Conservation (phyloP, 2,329 filamentous ascomycete genomes). For the Pyricularia sp. region DNA sequence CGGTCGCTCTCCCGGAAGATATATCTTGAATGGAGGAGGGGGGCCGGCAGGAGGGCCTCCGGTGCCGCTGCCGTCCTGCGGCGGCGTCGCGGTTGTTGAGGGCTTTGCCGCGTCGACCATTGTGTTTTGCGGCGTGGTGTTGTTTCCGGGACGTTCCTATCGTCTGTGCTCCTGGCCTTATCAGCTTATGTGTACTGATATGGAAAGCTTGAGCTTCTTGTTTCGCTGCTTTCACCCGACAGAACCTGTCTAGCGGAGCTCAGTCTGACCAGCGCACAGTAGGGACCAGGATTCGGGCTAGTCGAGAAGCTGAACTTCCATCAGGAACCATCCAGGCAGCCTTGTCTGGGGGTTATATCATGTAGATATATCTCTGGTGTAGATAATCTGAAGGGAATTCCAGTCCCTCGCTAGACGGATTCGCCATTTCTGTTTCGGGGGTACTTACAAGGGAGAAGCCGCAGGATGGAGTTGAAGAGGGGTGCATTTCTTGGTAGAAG, state of each 20-base stretch:
- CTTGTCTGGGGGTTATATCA: not conserved
- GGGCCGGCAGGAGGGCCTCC: not conserved
- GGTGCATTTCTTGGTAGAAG: no score
- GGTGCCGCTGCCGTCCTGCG: not conserved
- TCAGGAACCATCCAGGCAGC: no score
- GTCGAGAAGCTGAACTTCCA: no score
- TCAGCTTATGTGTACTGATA: no score
- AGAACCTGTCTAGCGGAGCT: no score
- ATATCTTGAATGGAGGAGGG: not conserved
- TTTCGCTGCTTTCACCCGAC: no score
- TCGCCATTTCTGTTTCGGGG: not conserved
- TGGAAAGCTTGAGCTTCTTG: no score
- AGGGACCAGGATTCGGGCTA: no score
- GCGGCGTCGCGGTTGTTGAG: not conserved
- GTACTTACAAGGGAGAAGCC: not conserved
- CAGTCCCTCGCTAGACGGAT: not conserved
- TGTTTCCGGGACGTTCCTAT: no score
- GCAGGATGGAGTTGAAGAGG: not conserved
- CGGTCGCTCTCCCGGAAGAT: not conserved
- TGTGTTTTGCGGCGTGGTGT: no score
- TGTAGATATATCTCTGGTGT: not conserved
- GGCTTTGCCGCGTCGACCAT: not conserved
- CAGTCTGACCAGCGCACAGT: no score
- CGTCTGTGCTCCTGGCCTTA: no score
- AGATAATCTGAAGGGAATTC: not conserved